Evolutionary conservation across 805 yeast genomes (phyloP).

Genomic region (Nakazawaea pomicola): DNA sequence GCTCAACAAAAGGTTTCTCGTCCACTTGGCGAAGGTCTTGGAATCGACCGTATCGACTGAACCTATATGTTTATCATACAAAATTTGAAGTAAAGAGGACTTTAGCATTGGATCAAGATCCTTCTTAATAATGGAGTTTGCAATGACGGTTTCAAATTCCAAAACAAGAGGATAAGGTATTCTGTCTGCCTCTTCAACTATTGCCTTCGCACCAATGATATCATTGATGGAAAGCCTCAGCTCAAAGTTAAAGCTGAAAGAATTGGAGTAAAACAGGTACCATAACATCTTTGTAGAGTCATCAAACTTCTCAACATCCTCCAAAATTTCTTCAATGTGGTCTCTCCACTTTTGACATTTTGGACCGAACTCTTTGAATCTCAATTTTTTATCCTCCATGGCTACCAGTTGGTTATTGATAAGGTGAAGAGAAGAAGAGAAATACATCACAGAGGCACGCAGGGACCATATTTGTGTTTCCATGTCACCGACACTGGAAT

Average conservation of each 20-base stretch:
- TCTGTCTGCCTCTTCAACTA: slow-evolving; percentile 18
- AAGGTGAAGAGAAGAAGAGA: no score
- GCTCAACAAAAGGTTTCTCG: slow-evolving; percentile 19
- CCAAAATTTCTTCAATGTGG: slow-evolving; percentile 10
- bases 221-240: slow-evolving; percentile 20
- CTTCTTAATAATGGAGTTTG: slow-evolving; percentile 15
- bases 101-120: slow-evolving; percentile 18
- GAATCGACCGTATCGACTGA: slow-evolving; percentile 12
- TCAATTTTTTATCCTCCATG: no score
- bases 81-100: slow-evolving; percentile 15
- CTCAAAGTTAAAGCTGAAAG: slow-evolving; percentile 21
- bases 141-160: slow-evolving; percentile 21
- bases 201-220: slow-evolving; percentile 16
- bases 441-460: no score
- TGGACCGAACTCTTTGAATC: not conserved
- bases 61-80: slow-evolving; percentile 22
- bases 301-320: slow-evolving; percentile 13
- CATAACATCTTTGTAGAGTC: slow-evolving; percentile 15
- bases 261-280: slow-evolving; percentile 19
- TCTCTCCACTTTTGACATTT: slow-evolving; percentile 1
- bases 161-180: slow-evolving; percentile 8
- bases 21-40: slow-evolving; percentile 23
- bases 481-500: no score
- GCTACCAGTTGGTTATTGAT: no score
- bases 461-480: no score